Percentiles rank a stretch among this genome's conserved stretches.
Conservation (phyloP, 345 rosid genomes). For the Boechera stricta region DNA sequence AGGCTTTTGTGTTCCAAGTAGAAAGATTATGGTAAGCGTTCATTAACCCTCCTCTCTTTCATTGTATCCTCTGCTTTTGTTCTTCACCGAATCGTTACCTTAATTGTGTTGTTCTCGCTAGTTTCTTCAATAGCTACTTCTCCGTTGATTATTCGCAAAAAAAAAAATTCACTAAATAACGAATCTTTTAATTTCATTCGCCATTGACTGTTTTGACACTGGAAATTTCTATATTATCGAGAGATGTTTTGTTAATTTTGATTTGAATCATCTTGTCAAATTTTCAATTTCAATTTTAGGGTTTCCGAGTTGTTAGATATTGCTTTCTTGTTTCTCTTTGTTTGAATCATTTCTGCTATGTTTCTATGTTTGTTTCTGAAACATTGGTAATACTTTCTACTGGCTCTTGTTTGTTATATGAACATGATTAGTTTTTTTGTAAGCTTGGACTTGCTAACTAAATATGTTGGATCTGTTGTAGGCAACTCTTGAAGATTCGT, state of each 20-base stretch:
- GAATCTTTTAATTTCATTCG: neutral
- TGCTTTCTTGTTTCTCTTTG: conserved; percentile 8
- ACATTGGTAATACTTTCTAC: no score
- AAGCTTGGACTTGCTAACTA: neutral
- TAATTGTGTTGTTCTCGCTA: neutral
- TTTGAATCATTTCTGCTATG: neutral
- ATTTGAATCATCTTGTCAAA: neutral
- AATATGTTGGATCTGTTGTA: conserved; percentile 32
- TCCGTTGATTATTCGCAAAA: no score
- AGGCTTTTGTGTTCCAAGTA: conserved; percentile 1
- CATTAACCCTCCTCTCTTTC: neutral
- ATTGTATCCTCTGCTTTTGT: neutral
- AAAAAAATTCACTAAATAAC: neutral
- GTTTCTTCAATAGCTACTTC: neutral
- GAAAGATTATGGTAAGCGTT: conserved; percentile 36
- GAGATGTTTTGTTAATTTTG: neutral
- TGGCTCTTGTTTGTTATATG: no score
- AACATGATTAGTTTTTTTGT: neutral
- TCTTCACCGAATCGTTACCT: no score
- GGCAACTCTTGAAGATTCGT: conserved; percentile 94
- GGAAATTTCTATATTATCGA: no score
- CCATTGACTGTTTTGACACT: neutral
- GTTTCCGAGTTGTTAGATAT: neutral
- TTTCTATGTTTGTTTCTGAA: no score
- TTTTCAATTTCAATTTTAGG: conserved; percentile 15